Evolutionary conservation across 2,329 filamentous ascomycete species (phyloP), one percentile per base, ranked within the genome.

Genomic region (Calcarisporium arbuscula): DNA sequence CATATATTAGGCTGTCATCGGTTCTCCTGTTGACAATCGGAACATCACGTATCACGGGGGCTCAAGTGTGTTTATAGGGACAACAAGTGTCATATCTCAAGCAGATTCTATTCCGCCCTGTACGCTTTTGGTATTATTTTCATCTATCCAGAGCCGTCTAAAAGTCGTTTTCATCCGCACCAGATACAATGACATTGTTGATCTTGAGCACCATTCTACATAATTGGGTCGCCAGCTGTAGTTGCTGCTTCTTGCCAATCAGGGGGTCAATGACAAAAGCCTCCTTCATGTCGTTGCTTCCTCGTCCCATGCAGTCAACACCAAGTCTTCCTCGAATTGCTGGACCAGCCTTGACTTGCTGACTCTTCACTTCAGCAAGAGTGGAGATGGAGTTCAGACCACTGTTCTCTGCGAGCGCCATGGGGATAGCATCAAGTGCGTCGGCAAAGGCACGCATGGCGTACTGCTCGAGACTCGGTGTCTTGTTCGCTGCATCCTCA

Each of bases 141-240:
- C 38, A 35, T 45, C 43, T 41, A 40, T 25, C 34, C 38, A 7
- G 25, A 36, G 30, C 36, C 32, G 17, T 57, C 61, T 83, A 95
- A 64, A 82, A 95, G 50, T 95, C 88, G 47, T 90, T 78, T 44
- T 94, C 85, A 48, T 89, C 89, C 45, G 77, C 79, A 37, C 89
- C 89, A 39, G 87, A 79, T 51, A 95, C 81, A 61, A 95, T 95
- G 46, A 95, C 89, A 60, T 95, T 94, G 72, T 95, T 95, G 58
- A 89, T 80, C 79, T 95, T 95, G 50, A 95, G 74, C 48, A 95
- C 89, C 90, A 98, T 96, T 48, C 92, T 81, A 71, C 92, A 96
- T 48, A 98, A 71, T 69, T 98, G 92, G 34, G 94, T 98, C 20
- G 92, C 92, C 46, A 98, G 76, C 67, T 95, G 79, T 41, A 98